A percentile compares a stretch with the other conserved stretches of the same genome.
Evolutionary conservation across 371 early-diverging fungal genomes (phyloP).

Genomic region (Mortierella sp.): DNA sequence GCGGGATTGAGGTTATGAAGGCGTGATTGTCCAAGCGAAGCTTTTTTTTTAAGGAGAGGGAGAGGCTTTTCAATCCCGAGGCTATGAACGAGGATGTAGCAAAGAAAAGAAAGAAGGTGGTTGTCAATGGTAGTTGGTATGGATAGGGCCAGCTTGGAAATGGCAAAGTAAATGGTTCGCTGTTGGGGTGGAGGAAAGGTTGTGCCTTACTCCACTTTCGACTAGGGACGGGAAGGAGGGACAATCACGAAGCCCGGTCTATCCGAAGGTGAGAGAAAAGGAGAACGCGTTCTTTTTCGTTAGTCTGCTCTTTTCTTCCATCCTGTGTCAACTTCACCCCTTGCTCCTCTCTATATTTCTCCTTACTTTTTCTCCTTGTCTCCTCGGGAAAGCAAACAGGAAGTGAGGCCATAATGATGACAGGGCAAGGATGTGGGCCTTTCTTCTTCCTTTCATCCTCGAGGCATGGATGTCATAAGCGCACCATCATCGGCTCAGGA

Average conservation of each 20-base stretch:
- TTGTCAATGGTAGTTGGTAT: background rate
- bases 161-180: background rate
- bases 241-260: background rate
- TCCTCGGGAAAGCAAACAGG: background rate
- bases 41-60: background rate
- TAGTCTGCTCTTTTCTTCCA: background rate
- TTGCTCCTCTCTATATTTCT: background rate
- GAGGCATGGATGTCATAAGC: conserved; percentile 1
- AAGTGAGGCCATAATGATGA: conserved; percentile 1
- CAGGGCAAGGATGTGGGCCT: background rate
- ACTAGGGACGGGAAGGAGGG: background rate
- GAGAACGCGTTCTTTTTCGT: background rate
- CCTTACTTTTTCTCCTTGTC: background rate
- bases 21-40: background rate
- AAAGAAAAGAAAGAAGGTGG: background rate
- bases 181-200: background rate
- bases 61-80: background rate
- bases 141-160: background rate
- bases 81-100: background rate
- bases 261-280: background rate
- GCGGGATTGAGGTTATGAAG: background rate
- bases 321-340: background rate
- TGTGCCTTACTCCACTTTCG: background rate
- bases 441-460: background rate
- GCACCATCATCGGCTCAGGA: background rate